Percentiles rank a stretch among this genome's conserved stretches.
Conservation (phyloP, 2,329 filamentous ascomycete species). For the Dendryphion nanum region DNA sequence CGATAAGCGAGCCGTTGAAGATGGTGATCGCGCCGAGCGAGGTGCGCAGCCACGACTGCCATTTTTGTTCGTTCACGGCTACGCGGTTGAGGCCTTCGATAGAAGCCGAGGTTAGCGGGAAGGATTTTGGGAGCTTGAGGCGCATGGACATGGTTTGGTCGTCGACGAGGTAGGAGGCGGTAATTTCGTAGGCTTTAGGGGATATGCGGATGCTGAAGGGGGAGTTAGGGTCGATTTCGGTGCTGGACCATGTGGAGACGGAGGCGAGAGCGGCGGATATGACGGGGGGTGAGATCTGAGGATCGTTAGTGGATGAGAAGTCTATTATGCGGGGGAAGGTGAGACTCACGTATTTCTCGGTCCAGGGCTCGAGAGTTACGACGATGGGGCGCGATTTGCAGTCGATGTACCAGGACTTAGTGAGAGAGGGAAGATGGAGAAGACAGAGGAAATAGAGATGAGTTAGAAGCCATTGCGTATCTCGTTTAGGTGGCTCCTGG, state of each 20-base stretch:
- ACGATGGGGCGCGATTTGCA: slow-evolving; percentile 77
- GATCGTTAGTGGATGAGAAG: not conserved
- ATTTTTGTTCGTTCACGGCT: slow-evolving; percentile 85
- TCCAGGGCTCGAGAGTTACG: slow-evolving; percentile 79
- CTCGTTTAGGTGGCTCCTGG: slow-evolving; percentile 64
- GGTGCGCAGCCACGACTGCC: slow-evolving; percentile 85
- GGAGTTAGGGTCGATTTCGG: slow-evolving; percentile 42
- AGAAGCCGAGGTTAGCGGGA: slow-evolving; percentile 75
- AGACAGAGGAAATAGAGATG: slow-evolving; percentile 84
- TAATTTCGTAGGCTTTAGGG: slow-evolving; percentile 69
- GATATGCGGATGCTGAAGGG: slow-evolving; percentile 70
- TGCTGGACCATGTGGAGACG: slow-evolving; percentile 64
- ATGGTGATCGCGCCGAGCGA: slow-evolving; percentile 93
- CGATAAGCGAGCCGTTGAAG: slow-evolving; percentile 83
- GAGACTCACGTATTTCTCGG: slow-evolving; percentile 60
- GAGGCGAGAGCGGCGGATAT: slow-evolving; percentile 65
- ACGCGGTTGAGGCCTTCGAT: slow-evolving; percentile 80
- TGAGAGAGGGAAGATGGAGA: slow-evolving; percentile 72
- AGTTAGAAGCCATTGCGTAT: slow-evolving; percentile 78
- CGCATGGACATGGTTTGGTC: slow-evolving; percentile 79
- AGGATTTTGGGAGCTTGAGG: slow-evolving; percentile 77
- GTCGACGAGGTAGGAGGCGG: slow-evolving; percentile 82
- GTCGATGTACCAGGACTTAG: slow-evolving; percentile 81
- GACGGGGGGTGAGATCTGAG: slow-evolving; percentile 66
- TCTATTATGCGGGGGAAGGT: too few relatives aligned